Evolutionary conservation across 78 protist species (phyloP), one percentile per base, ranked within the genome.

Genomic region (Dictyostelium purpureum): DNA sequence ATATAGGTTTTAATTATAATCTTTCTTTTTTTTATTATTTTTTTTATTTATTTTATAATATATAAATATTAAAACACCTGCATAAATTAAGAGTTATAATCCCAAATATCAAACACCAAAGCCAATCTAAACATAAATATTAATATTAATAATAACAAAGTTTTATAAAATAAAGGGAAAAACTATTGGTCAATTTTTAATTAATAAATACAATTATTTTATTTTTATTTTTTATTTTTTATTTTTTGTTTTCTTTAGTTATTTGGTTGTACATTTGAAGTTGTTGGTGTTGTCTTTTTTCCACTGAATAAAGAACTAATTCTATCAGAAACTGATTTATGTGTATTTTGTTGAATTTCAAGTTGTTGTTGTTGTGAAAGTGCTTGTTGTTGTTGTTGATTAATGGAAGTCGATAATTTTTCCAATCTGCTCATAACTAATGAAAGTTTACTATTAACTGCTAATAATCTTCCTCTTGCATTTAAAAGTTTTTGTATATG

Each of bases 401-500:
- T 52, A n/a, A 85, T 56, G 11, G 66, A 43, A 16, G 80, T 61
- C 0, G 92, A 85, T 33, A 85, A 47, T 59, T 65, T 85, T 59
- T 85, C 92, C 12, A 85, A 35, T 73, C 92, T 70, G 43, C 21
- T 73, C 92, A 85, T 85, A 45, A 85, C 73, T 19, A 85, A 35
- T 38, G 76, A n/a, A 26, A 85, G 52, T 59, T 85, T 85, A 74
- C 76, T 73, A 47, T 85, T 85, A 6, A 85, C 76, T 31, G 92
- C 92, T 18, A 85, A 73, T 18, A 85, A 42, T 37, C 80, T 49
- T 19, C 92, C 92, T 61, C 92, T 70, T 43, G 92, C 92, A 59
- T 85, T 85, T 38, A 85, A 70, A 24, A 85, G 21, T n/a, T 85
- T 85, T 73, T 85, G 92, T 47, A 85, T 73, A 74, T 85, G 92